Evolutionary conservation across 129 eudicot genomes (phyloP), one percentile per base, ranked within the genome.

Genomic region (Artemisia tridentata): DNA sequence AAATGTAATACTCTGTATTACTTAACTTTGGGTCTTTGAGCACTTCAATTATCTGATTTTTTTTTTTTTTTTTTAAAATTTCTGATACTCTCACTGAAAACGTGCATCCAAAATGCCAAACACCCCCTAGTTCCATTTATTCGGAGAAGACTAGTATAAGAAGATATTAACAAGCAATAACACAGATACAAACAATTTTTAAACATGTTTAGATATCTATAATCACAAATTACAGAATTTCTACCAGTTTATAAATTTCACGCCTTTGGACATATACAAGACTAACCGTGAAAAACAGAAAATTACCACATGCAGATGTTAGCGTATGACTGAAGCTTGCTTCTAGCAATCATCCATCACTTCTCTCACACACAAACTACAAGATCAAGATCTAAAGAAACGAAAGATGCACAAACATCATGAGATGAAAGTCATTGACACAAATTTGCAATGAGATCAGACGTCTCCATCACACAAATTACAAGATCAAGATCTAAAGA

Each of bases 281-380:
- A 46, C 20, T 48, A 4, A 13, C 0, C 15, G 9, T 20, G 25
- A 38, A 38, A 38, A 6, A 6, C 45, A 7, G 20, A 43, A 41
- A 8, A 38, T 7, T 43, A 20, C 67, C 25, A 15, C 11, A 17
- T 50, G 11, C 17, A 16, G 19, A n/a, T 60, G 76, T 61, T 59
- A 17, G 25, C 76, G 21, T 4, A 12, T 47, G 16, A 15, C 3
- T 21, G 17, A 71, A 21, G n/a, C 67, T 16, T 7, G 18, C 31
- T 60, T 7, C 69, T 47, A 6, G 19, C 3, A 3, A 27, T 72
- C 19, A 38, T 3, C 3, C 54, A 27, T 21, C n/a, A 38, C 10
- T 69, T 25, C 23, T 68, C 60, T 23, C 25, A 27, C 50, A 47
- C 57, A 55, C 25, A 75, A 65, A 15, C 72, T 52, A 65, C 72